Base-by-base conservation (phyloP, 768 basidiomycete genomes). In the Phanerochaete sordida region DNA sequence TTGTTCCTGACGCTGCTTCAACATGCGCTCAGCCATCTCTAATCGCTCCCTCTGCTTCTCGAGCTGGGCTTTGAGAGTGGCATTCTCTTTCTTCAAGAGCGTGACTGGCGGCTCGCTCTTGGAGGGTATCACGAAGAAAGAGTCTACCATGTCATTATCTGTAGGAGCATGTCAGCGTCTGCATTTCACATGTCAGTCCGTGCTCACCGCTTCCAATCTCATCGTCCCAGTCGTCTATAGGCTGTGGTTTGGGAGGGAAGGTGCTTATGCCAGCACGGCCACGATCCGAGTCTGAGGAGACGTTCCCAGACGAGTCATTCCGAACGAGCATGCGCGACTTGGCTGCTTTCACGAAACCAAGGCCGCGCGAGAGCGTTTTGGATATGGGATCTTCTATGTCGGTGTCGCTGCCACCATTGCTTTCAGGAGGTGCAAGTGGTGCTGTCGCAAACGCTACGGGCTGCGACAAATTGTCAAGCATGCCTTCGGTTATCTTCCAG, bases 401-500 rank as follows among this genome's bases (percentile, higher is more conserved):
- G 0, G 85, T 84, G 65, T 90, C 89, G 64, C 82, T 82, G 19
- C 80, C 75, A 68, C 79, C 83, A 4, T 76, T 79, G n/a, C 43
- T 26, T 51, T 88, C 83, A 9, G 74, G 72, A 47, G 76, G 74
- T 45, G 81, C 83, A 23, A 93, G 79, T 16, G 93, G 91, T 15
- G 87, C 86, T 7, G 89, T 91, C 4, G 91, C 84, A 68, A 94
- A 94, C 16, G 92, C 92, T 9, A 90, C 85, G 3, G 83, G 82
- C 66, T 91, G 90, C 3, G 90, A 88, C n/a, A 94, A 79, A 66
- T 91, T 88, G 66, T 93, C 90, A 48, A 93, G 72, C 84, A 92
- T 87, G 43, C 86, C 90, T 72, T 93, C 90, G 78, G 93, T 88
- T 51, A 90, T 89, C 65, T 82, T 85, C 92, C 92, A 94, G 68